A percentile compares a stretch with the other conserved stretches of the same genome.
phyloP scores from a whole-genome alignment of 2,329 filamentous ascomycete species.

The Alternaria hordeiaustralica region DNA sequence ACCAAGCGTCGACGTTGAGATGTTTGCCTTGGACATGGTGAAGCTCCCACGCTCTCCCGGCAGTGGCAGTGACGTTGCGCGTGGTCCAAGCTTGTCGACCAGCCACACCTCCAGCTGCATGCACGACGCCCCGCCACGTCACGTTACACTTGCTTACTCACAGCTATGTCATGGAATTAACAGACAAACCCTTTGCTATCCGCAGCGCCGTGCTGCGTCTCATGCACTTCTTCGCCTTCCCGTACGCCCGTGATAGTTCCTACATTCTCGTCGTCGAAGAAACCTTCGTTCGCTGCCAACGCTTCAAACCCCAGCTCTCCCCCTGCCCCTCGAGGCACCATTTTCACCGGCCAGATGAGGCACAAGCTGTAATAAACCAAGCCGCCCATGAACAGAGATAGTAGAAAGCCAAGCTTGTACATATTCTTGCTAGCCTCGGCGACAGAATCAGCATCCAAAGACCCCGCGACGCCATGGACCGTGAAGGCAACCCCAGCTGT shows the following conservation, averaged over 20 bases:
- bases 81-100: constrained; percentile 8
- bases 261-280: constrained; percentile 22
- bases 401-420: constrained; percentile 26
- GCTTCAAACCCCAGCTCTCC: constrained; percentile 19
- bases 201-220: constrained; percentile 11
- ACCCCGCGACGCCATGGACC: constrained; percentile 25
- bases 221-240: constrained; percentile 20
- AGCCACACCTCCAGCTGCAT: neutral
- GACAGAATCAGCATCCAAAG: constrained; percentile 20
- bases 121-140: neutral
- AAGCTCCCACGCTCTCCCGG: constrained; percentile 13
- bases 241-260: constrained; percentile 20
- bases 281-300: constrained; percentile 22
- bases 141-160: neutral
- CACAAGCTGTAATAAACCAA: constrained; percentile 22
- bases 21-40: constrained; percentile 1
- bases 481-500: constrained; percentile 25
- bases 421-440: constrained; percentile 23
- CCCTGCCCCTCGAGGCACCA: constrained; percentile 17
- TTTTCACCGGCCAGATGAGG: constrained; percentile 19
- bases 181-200: constrained; percentile 8
- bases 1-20: constrained; percentile 1
- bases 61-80: constrained; percentile 16
- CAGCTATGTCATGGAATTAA: neutral
- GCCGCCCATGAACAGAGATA: constrained; percentile 21